Evolutionary conservation across 768 basidiomycete genomes (phyloP).

Genomic region (Glaciozyma antarctica): DNA sequence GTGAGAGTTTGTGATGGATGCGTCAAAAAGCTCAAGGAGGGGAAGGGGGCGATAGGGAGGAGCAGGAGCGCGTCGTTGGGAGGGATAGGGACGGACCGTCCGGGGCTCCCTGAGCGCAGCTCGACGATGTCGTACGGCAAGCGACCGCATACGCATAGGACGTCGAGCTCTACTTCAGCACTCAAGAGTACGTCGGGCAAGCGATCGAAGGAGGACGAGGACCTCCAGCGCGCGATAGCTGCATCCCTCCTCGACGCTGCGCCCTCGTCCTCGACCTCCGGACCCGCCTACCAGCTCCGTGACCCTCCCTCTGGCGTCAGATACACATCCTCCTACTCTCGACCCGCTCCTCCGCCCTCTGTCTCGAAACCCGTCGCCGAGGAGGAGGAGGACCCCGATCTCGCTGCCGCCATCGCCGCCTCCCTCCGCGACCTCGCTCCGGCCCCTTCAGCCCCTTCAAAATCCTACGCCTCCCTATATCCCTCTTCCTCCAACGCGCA

Average conservation of each 20-base stretch:
- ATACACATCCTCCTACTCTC: slow-evolving; percentile 47
- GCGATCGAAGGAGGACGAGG: slow-evolving; percentile 51
- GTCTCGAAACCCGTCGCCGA: slow-evolving; percentile 33
- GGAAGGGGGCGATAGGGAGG: slow-evolving; percentile 12
- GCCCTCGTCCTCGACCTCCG: slow-evolving; percentile 55
- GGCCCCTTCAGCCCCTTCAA: slow-evolving; percentile 45
- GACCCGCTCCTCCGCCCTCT: not conserved
- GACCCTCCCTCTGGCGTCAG: slow-evolving; percentile 24
- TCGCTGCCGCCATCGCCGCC: slow-evolving; percentile 89
- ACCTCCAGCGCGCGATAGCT: slow-evolving; percentile 86
- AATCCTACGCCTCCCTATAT: slow-evolving; percentile 49
- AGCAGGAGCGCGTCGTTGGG: slow-evolving; percentile 20
- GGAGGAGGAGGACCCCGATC: slow-evolving; percentile 84
- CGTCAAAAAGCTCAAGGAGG: slow-evolving; percentile 53
- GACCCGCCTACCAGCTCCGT: slow-evolving; percentile 40
- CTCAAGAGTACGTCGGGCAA: slow-evolving; percentile 41
- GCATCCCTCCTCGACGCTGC: slow-evolving; percentile 73
- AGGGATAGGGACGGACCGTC: not conserved
- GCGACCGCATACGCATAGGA: slow-evolving; percentile 42
- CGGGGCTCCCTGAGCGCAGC: not conserved
- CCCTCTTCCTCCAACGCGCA: slow-evolving; percentile 43
- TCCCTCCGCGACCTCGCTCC: slow-evolving; percentile 61
- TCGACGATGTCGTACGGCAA: not conserved
- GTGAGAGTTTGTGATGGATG: slow-evolving; percentile 93
- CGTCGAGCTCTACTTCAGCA: slow-evolving; percentile 45